These are phyloP conservation scores for Theobroma grandiflorum DNA, from an alignment of 441 rosid species.

Conservation along the genomic window DNA sequence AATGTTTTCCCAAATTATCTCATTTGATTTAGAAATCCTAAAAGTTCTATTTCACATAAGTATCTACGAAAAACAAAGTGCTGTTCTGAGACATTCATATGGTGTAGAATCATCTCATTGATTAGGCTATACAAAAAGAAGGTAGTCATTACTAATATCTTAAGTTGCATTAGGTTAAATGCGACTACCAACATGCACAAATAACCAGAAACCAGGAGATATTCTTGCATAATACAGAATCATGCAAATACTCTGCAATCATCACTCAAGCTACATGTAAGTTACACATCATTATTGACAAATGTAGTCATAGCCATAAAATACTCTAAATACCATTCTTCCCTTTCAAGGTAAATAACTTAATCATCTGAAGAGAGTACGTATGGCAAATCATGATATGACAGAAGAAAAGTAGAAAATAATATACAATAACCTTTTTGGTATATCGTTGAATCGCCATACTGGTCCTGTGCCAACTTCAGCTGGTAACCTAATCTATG, in stretches of 20 bases:
- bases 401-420: background rate
- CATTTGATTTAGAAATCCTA: conserved; percentile 5
- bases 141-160: background rate
- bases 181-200: conserved; percentile 14
- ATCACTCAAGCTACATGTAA: background rate
- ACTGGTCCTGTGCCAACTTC: conserved; percentile 70
- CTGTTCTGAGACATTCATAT: background rate
- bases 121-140: background rate
- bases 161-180: background rate
- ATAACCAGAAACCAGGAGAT: conserved; percentile 12
- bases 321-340: background rate
- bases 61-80: background rate
- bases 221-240: background rate
- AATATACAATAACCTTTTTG: conserved; percentile 63
- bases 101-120: background rate
- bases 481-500: conserved; percentile 90
- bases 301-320: conserved; percentile 1
- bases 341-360: background rate
- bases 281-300: background rate
- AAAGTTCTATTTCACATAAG: background rate
- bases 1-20: background rate
- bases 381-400: background rate
- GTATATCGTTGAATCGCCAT: conserved; percentile 74
- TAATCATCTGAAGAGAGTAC: background rate
- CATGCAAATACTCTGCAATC: background rate